phyloP scores from a whole-genome alignment of 179 eudicot species.

The Beta lomatogona region DNA sequence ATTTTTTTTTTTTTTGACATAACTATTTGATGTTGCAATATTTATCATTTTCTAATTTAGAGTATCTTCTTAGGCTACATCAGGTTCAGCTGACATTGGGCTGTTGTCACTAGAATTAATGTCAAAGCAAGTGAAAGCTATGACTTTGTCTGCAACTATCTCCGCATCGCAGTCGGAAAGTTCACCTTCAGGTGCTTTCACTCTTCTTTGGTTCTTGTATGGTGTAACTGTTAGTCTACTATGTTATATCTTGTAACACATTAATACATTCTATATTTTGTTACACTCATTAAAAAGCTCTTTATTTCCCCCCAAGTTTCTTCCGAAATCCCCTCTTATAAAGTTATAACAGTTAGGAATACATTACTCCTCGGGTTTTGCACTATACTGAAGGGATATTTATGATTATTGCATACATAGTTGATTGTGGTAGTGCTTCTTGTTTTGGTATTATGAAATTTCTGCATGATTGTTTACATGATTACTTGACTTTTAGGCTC shows the following conservation, averaged over 20 bases:
- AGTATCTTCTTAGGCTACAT: conserved; percentile 26
- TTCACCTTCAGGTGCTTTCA: conserved; percentile 23
- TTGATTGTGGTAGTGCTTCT: neutral
- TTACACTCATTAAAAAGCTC: too few species aligned
- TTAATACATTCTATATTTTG: too few species aligned
- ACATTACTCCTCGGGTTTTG: too few species aligned
- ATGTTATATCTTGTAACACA: neutral
- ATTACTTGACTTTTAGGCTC: conserved; percentile 16
- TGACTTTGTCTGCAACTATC: conserved; percentile 31
- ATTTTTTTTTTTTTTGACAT: too few species aligned
- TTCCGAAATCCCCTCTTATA: too few species aligned
- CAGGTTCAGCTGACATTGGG: conserved; percentile 1
- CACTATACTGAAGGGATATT: neutral
- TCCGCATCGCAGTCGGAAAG: conserved; percentile 25
- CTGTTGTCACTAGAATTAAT: conserved; percentile 20
- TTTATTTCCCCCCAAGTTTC: too few species aligned
- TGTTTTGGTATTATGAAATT: neutral
- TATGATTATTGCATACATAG: neutral
- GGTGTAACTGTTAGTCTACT: neutral
- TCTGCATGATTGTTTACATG: neutral
- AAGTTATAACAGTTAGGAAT: too few species aligned
- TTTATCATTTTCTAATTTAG: neutral
- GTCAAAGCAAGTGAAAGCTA: conserved; percentile 32
- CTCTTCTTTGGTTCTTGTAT: neutral
- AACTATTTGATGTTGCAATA: neutral